Conservation (phyloP, 78 protist genomes). For the Protostelium mycophagum region DNA sequence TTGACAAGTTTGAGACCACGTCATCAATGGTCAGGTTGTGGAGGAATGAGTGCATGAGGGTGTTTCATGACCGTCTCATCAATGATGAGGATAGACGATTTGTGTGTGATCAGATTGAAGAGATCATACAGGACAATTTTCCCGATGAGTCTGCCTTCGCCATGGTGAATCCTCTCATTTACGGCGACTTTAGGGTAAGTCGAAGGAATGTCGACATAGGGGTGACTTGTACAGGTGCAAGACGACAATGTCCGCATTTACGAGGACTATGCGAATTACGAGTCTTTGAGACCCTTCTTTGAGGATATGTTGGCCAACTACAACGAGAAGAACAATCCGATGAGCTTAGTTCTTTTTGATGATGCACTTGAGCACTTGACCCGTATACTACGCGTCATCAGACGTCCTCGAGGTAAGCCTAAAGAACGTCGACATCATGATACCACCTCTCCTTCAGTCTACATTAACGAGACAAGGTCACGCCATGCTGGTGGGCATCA, state of each 20-base stretch:
- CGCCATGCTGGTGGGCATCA: slow-evolving; percentile 75
- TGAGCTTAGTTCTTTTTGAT: slow-evolving; percentile 72
- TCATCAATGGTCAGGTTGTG: slow-evolving; percentile 84
- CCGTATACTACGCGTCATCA: slow-evolving; percentile 66
- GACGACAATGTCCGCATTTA: slow-evolving; percentile 35
- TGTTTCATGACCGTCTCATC: slow-evolving; percentile 96
- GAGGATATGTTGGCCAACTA: slow-evolving; percentile 28
- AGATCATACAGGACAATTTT: slow-evolving; percentile 3
- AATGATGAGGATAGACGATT: slow-evolving; percentile 72
- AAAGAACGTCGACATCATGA: too few species aligned
- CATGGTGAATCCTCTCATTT: background rate
- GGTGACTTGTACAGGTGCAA: slow-evolving; percentile 3
- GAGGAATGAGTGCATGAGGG: slow-evolving; percentile 95
- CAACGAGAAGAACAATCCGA: slow-evolving; percentile 10
- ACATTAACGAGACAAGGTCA: too few species aligned
- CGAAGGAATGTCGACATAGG: background rate
- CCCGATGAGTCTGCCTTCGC: background rate
- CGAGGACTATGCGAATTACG: slow-evolving; percentile 37
- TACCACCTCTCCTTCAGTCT: too few species aligned
- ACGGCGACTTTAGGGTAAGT: slow-evolving; percentile 7
- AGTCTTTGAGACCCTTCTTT: background rate
- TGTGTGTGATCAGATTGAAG: slow-evolving; percentile 67
- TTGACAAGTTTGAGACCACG: slow-evolving; percentile 9
- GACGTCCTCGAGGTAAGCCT: slow-evolving; percentile 56
- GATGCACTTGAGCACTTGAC: slow-evolving; percentile 73